Evolutionary conservation across 2,329 filamentous ascomycete species (phyloP).

Genomic region (Fusarium sarcochroum): DNA sequence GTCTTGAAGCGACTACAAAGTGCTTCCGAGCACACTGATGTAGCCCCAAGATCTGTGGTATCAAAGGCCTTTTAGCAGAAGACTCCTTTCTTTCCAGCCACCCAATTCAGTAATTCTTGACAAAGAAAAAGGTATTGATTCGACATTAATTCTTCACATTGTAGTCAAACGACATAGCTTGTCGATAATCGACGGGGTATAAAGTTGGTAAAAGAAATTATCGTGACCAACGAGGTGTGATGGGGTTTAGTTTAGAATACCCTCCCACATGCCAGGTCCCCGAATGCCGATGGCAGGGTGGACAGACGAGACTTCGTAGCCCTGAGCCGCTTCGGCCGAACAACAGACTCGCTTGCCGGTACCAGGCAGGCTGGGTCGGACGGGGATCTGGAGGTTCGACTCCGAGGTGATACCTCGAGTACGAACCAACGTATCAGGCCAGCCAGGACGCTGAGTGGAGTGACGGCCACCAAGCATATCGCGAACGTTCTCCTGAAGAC

Average conservation of each 20-base stretch:
- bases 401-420: conserved; percentile 48
- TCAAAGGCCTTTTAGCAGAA: conserved; percentile 51
- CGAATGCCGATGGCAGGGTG: conserved; percentile 66
- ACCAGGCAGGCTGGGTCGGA: conserved; percentile 60
- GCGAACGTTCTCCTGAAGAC: conserved; percentile 77
- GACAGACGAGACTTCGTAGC: conserved; percentile 61
- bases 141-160: conserved; percentile 47
- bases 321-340: conserved; percentile 68
- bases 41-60: conserved; percentile 48
- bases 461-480: conserved; percentile 66
- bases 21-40: conserved; percentile 51
- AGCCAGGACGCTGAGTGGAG: conserved; percentile 47
- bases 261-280: conserved; percentile 77
- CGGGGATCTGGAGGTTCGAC: conserved; percentile 55
- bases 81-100: conserved; percentile 50
- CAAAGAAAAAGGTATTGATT: conserved; percentile 49
- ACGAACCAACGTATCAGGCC: conserved; percentile 58
- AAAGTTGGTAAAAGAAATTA: conserved; percentile 38
- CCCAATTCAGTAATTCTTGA: conserved; percentile 44
- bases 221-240: conserved; percentile 33
- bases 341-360: conserved; percentile 77
- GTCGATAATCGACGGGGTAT: conserved; percentile 40
- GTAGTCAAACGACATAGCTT: conserved; percentile 37
- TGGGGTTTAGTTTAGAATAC: conserved; percentile 67
- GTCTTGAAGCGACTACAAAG: conserved; percentile 52